Conservation (phyloP, 257 asterid species). For the Euphrasia confusa region DNA sequence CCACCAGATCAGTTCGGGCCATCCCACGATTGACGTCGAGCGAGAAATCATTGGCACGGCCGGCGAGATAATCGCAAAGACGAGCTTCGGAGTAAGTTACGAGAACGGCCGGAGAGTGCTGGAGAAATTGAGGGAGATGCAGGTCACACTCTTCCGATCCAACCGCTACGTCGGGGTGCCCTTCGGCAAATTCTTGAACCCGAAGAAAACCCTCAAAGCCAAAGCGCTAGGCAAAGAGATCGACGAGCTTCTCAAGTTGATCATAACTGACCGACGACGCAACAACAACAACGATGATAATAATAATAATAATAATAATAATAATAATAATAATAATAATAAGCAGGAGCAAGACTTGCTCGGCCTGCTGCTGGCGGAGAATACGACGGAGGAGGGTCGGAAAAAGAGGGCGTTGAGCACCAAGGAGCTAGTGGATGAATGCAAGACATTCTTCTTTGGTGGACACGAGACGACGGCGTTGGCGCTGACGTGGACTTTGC, state of each 20-base stretch:
- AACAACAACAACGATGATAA: not conserved
- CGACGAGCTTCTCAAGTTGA: constrained; percentile 43
- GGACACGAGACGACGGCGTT: constrained; percentile 92
- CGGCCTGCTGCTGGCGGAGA: constrained; percentile 48
- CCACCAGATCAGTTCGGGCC: constrained; percentile 38
- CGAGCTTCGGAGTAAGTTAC: constrained; percentile 66
- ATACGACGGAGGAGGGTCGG: constrained; percentile 33
- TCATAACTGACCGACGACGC: constrained; percentile 38
- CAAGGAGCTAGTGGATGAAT: constrained; percentile 73
- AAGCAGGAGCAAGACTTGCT: constrained; percentile 46
- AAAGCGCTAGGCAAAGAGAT: constrained; percentile 59
- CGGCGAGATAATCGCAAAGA: constrained; percentile 76
- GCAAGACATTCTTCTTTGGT: constrained; percentile 89
- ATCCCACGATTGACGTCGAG: constrained; percentile 62
- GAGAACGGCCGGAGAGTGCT: constrained; percentile 51
- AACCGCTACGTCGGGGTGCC: constrained; percentile 85
- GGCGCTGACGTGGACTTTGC: constrained; percentile 74
- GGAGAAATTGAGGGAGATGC: constrained; percentile 62
- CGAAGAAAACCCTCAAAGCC: constrained; percentile 42
- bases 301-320: no score
- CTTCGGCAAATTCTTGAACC: constrained; percentile 52
- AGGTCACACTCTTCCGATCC: constrained; percentile 64
- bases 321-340: not conserved
- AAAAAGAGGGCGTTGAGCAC: constrained; percentile 39
- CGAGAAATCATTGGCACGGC: constrained; percentile 59